Percentiles rank a stretch among this genome's conserved stretches.
Conservation (phyloP, 345 rosid species). For the Citrus glauca region DNA sequence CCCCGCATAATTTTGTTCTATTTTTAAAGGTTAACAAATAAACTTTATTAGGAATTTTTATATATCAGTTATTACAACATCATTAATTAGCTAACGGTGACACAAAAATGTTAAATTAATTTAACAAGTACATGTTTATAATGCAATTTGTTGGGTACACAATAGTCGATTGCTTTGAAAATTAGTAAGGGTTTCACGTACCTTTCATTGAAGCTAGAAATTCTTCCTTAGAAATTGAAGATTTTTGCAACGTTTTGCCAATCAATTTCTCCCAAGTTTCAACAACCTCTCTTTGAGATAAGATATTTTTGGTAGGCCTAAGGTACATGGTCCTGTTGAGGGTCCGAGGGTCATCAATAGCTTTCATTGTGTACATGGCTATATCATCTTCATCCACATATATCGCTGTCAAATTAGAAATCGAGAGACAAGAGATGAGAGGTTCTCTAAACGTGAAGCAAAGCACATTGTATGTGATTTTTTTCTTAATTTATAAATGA, state of each 20-base stretch:
- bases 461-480: no score
- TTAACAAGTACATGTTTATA: no score
- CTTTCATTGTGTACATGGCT: conserved; percentile 38
- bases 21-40: neutral
- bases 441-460: no score
- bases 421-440: no score
- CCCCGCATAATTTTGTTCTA: conserved; percentile 33
- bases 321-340: conserved; percentile 50
- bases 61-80: neutral
- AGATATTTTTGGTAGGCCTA: conserved; percentile 41
- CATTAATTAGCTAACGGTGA: no score
- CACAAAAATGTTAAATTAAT: no score
- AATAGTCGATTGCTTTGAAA: no score
- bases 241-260: conserved; percentile 43
- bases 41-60: no score
- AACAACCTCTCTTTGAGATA: conserved; percentile 49
- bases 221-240: conserved; percentile 36
- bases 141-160: no score
- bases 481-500: no score
- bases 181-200: neutral
- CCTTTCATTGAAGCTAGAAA: conserved; percentile 43
- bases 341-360: conserved; percentile 41
- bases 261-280: conserved; percentile 51
- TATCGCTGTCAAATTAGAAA: conserved; percentile 25
- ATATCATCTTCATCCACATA: conserved; percentile 61